Base-by-base conservation (phyloP, 768 basidiomycete genomes). In the Infundibulicybe gibba region DNA sequence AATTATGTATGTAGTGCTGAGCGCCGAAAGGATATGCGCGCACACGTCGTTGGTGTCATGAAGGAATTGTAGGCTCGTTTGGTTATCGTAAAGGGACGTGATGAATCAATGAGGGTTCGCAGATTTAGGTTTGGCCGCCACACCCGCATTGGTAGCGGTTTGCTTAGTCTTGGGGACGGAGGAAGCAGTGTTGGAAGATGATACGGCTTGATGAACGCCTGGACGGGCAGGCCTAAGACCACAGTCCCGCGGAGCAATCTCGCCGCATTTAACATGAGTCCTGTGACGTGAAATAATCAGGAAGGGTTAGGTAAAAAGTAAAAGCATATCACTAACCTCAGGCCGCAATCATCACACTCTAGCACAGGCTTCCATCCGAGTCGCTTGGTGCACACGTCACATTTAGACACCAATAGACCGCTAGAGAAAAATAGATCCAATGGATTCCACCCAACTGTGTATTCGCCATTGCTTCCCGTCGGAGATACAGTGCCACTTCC, bases 341-440 rank as follows among this genome's bases (percentile, higher is more conserved):
- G 65, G 20, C 86, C 84, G 64, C 93, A 94, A 64, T 94, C 92
- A 62, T 94, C 92, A 60, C 92, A 95, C 57, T 88, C 82, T 15
- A 94, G 67, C 30, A 87, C 77, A 16, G 90, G 83, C 61, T 91
- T 94, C 84, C 87, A 85, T 11, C 91, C 91, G 33, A 95, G 70
- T 40, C 89, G 70, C 72, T 93, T 94, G 37, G 62, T 59, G 57
- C 92, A 95, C 14, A 92, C 65, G 63, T 90, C 90, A 56, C 92
- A 95, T 61, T 87, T 92, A 41, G 83, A 76, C 3, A 80, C 79
- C 17, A 89, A 62, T 40, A 87, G 64, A 14, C 78, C 86, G 60
- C 83, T 85, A 6, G 81, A 81, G 64, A 91, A 89, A 58, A 92
- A 76, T 49, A 90, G 65, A 44, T 90, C 87, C 20, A 91, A 69